A percentile compares a stretch with the other conserved stretches of the same genome.
These are phyloP conservation scores for Trichoderma aggressivum DNA, from an alignment of 2,329 filamentous ascomycete genomes.

Conservation along the genomic window DNA sequence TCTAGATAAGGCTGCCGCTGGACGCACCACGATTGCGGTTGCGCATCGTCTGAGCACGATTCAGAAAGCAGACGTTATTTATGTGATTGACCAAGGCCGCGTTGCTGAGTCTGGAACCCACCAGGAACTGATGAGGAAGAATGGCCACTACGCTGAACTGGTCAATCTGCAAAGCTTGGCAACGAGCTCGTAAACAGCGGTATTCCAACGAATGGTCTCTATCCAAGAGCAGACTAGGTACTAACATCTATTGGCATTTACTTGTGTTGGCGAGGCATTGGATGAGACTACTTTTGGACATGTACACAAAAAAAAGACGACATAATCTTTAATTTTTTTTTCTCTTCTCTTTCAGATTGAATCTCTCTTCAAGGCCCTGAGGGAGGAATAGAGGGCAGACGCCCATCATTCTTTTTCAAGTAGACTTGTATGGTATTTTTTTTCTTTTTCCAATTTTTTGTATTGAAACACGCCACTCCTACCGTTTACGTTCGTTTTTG, in stretches of 20 bases:
- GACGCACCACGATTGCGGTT: conserved; percentile 87
- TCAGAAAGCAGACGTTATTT: conserved; percentile 90
- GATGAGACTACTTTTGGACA: neutral
- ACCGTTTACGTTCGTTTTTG: neutral
- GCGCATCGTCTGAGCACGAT: conserved; percentile 91
- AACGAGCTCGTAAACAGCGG: conserved; percentile 40
- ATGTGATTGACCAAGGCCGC: conserved; percentile 88
- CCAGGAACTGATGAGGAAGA: conserved; percentile 63
- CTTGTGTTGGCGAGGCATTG: neutral
- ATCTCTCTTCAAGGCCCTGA: neutral
- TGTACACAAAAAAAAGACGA: neutral
- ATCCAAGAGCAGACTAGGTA: neutral
- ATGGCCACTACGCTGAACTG: conserved; percentile 72
- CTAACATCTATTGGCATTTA: neutral
- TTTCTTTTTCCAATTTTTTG: neutral
- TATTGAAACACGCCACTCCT: neutral
- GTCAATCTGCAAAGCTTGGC: conserved; percentile 77
- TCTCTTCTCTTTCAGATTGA: neutral
- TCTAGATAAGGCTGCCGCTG: conserved; percentile 77
- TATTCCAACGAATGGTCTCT: neutral
- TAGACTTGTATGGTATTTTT: neutral
- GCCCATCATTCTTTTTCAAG: neutral
- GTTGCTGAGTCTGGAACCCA: conserved; percentile 86
- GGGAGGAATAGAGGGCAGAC: neutral
- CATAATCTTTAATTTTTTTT: neutral